A percentile compares a stretch with the other conserved stretches of the same genome.
Evolutionary conservation across 306 rosid genomes (phyloP).

Genomic region (Lathyrus oleraceus): DNA sequence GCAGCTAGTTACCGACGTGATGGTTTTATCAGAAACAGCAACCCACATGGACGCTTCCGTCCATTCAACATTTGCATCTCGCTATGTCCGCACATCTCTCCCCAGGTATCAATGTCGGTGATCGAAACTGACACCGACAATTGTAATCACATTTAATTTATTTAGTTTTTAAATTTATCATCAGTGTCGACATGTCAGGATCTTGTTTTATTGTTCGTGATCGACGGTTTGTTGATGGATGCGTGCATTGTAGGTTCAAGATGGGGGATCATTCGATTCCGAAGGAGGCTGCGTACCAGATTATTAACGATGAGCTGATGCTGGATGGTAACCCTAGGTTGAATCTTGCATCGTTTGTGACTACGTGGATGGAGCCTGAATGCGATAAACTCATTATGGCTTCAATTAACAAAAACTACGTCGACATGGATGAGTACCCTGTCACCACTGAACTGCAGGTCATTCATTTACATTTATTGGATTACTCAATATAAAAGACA

Average conservation of each 20-base stretch:
- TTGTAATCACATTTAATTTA: no score
- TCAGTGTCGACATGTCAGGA: no score
- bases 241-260: background rate
- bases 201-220: no score
- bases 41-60: background rate
- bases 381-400: slow-evolving; percentile 55
- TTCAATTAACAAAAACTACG: slow-evolving; percentile 82
- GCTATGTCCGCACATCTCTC: slow-evolving; percentile 75
- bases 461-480: background rate
- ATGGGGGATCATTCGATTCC: background rate
- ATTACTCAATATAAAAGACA: no score
- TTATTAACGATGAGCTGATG: background rate
- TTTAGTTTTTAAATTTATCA: no score
- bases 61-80: slow-evolving; percentile 51
- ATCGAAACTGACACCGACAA: no score
- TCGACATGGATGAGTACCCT: slow-evolving; percentile 95
- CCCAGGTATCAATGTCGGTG: no score
- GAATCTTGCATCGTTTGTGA: background rate
- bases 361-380: slow-evolving; percentile 6
- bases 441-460: slow-evolving; percentile 76
- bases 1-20: background rate
- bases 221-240: no score
- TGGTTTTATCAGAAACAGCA: background rate
- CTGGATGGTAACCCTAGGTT: slow-evolving; percentile 5
- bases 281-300: background rate